A percentile compares a stretch with the other conserved stretches of the same genome.
Conservation (phyloP, 1,139 yeast species). For the Arxiozyma heterogenica region DNA sequence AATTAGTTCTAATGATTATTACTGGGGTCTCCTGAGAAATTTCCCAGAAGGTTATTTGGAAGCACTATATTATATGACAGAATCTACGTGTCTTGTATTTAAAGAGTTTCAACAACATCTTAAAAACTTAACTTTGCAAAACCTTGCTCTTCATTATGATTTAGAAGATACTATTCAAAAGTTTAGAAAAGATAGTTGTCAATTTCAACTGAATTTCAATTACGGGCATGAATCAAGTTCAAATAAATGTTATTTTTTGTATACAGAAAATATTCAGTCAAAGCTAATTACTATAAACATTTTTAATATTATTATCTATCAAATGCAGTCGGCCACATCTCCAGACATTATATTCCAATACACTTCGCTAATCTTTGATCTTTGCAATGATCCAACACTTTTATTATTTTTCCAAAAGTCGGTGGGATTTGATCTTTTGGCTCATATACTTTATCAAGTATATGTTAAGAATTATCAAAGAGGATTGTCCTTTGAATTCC, state of each 20-base stretch:
- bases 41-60: not conserved
- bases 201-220: constrained; percentile 1
- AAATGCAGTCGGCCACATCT: constrained; percentile 9
- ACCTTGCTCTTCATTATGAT: constrained; percentile 4
- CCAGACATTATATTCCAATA: constrained; percentile 10
- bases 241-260: constrained; percentile 17
- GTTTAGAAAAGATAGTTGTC: not conserved
- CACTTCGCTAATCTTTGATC: constrained; percentile 14
- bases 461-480: constrained; percentile 14
- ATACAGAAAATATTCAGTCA: constrained; percentile 13
- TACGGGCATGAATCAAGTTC: constrained; percentile 5
- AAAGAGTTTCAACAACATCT: not conserved
- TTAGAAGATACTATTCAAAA: constrained; percentile 4
- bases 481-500: constrained; percentile 27
- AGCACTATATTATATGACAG: not conserved
- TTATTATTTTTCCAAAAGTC: constrained; percentile 14
- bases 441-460: constrained; percentile 23
- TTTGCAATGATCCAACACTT: constrained; percentile 13
- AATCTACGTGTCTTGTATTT: not conserved
- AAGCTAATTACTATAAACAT: constrained; percentile 16
- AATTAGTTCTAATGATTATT: constrained; percentile 3
- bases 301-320: constrained; percentile 11
- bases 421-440: constrained; percentile 18
- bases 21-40: not conserved
- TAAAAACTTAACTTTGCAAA: not conserved